Conservation (phyloP, 768 basidiomycete genomes). For the Rhodotorula diobovata region DNA sequence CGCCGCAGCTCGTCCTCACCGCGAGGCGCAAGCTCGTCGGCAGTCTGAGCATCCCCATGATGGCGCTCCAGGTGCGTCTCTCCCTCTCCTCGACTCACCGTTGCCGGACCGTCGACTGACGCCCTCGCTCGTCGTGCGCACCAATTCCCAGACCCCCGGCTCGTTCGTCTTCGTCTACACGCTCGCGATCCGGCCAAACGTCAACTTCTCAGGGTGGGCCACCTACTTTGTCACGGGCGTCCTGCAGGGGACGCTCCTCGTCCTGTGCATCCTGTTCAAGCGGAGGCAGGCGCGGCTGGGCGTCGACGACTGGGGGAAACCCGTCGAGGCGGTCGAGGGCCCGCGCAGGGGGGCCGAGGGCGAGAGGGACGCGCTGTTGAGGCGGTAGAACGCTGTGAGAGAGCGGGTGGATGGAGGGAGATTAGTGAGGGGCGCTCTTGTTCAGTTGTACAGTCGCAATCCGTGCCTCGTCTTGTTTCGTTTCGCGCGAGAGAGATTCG, state of each 20-base stretch:
- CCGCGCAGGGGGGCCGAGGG: too few species aligned
- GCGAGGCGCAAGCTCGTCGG: slow-evolving; percentile 67
- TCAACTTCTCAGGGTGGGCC: slow-evolving; percentile 50
- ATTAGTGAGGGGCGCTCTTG: neutral
- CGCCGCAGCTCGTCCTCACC: slow-evolving; percentile 78
- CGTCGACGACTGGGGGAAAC: slow-evolving; percentile 82
- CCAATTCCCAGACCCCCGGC: slow-evolving; percentile 37
- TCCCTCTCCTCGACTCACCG: too few species aligned
- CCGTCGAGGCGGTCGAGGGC: neutral
- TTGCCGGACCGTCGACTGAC: neutral
- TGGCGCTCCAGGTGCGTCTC: slow-evolving; percentile 79
- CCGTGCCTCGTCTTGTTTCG: neutral
- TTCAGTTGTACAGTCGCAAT: neutral
- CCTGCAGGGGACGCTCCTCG: slow-evolving; percentile 74
- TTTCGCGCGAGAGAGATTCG: too few species aligned
- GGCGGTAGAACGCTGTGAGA: neutral
- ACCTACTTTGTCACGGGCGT: slow-evolving; percentile 56
- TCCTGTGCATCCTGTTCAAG: slow-evolving; percentile 84
- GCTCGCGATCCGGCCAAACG: slow-evolving; percentile 46
- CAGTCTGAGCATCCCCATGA: slow-evolving; percentile 88
- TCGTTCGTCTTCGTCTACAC: slow-evolving; percentile 44
- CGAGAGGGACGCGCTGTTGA: neutral
- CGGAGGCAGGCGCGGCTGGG: slow-evolving; percentile 65
- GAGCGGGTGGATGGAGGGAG: neutral
- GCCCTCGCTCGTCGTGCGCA: neutral